Conservation (phyloP, 2,329 filamentous ascomycete genomes). For the Fusarium burgessii region DNA sequence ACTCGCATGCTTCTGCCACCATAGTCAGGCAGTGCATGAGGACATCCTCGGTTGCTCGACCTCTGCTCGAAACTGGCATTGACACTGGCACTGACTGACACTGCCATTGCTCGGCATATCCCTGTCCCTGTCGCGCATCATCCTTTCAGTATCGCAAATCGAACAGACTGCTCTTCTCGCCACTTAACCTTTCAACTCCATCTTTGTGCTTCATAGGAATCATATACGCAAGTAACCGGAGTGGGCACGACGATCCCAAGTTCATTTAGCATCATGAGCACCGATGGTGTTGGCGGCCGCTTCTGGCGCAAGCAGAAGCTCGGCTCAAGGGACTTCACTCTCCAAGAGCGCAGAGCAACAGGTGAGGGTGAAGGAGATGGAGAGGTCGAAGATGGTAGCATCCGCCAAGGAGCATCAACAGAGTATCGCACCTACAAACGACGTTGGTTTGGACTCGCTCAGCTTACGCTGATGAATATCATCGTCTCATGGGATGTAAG, state of each 20-base stretch:
- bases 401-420: conserved; percentile 46
- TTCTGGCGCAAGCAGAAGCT: conserved; percentile 50
- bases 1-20: conserved; percentile 2
- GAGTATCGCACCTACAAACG: conserved; percentile 75
- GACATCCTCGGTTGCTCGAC: background rate
- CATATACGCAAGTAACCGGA: conserved; percentile 20
- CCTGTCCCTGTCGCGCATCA: conserved; percentile 6
- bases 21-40: conserved; percentile 4
- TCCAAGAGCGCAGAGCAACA: conserved; percentile 43
- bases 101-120: conserved; percentile 4
- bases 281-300: conserved; percentile 38
- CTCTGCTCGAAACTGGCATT: conserved; percentile 1
- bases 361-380: conserved; percentile 40
- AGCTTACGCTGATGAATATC: conserved; percentile 89
- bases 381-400: conserved; percentile 42
- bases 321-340: conserved; percentile 46
- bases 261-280: conserved; percentile 36
- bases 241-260: conserved; percentile 5
- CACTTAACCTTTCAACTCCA: background rate
- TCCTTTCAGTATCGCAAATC: conserved; percentile 3
- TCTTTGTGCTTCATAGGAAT: background rate
- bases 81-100: background rate
- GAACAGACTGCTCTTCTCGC: background rate
- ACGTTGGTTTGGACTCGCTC: conserved; percentile 87
- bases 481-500: conserved; percentile 95